These are phyloP conservation scores for Lachnellula hyalina DNA, from an alignment of 2,329 filamentous ascomycete species.

Conservation along the genomic window DNA sequence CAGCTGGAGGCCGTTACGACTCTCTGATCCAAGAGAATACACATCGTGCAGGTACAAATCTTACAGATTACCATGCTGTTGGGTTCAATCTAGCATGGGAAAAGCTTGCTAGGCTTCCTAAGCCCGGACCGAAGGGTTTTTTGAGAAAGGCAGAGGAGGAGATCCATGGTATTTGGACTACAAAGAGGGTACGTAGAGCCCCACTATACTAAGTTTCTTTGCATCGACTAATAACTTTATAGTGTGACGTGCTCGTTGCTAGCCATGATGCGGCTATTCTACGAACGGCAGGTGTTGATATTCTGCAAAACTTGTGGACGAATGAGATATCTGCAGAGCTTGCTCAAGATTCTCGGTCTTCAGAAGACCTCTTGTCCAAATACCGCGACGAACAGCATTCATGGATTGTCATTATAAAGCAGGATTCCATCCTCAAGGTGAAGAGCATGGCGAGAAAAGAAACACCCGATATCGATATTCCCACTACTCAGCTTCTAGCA, in stretches of 20 bases:
- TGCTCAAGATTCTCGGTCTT: constrained; percentile 69
- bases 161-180: constrained; percentile 51
- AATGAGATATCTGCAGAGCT: constrained; percentile 86
- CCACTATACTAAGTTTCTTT: neutral
- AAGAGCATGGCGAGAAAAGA: constrained; percentile 74
- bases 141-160: constrained; percentile 69
- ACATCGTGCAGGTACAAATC: constrained; percentile 58
- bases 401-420: constrained; percentile 88
- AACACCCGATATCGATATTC: constrained; percentile 68
- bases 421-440: constrained; percentile 69
- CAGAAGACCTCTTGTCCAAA: constrained; percentile 72
- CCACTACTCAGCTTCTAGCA: constrained; percentile 63
- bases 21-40: constrained; percentile 78
- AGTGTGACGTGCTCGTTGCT: constrained; percentile 86
- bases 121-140: constrained; percentile 48
- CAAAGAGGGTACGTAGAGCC: constrained; percentile 52
- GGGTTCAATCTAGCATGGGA: constrained; percentile 92
- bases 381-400: constrained; percentile 73
- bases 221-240: constrained; percentile 10
- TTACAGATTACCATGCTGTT: constrained; percentile 72
- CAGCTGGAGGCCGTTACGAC: constrained; percentile 91
- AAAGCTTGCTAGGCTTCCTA: constrained; percentile 51
- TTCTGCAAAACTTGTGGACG: constrained; percentile 75
- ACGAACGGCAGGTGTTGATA: constrained; percentile 67
- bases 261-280: constrained; percentile 77